A percentile compares a stretch with the other conserved stretches of the same genome.
Evolutionary conservation across 2,329 filamentous ascomycete species (phyloP).

Genomic region (Plenodomus tracheiphilus): DNA sequence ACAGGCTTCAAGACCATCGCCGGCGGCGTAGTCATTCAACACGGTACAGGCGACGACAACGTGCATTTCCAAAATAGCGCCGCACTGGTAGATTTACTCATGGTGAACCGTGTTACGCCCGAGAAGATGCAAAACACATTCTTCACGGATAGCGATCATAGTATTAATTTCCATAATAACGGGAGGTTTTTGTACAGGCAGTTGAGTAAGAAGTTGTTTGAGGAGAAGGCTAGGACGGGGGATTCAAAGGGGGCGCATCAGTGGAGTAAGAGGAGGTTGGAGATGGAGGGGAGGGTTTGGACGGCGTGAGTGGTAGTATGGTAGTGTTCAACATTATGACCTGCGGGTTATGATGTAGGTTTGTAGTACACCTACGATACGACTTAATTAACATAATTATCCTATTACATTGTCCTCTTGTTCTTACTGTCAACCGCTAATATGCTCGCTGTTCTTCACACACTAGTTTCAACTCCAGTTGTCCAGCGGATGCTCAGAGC

Average conservation of each 20-base stretch:
- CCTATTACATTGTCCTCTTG: no score
- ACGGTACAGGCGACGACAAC: constrained; percentile 71
- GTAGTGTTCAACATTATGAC: no score
- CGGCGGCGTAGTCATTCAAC: constrained; percentile 65
- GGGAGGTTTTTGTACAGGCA: constrained; percentile 64
- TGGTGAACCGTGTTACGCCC: constrained; percentile 61
- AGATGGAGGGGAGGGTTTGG: constrained; percentile 16
- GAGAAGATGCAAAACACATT: constrained; percentile 65
- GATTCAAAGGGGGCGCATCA: constrained; percentile 48
- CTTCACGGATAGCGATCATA: constrained; percentile 68
- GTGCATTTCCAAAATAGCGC: constrained; percentile 72
- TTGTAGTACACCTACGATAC: no score
- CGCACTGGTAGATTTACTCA: constrained; percentile 63
- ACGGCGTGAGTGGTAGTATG: background rate
- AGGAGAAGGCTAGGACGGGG: constrained; percentile 60
- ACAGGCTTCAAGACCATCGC: constrained; percentile 65
- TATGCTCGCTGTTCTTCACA: no score
- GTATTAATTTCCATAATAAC: constrained; percentile 62
- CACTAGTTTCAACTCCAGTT: no score
- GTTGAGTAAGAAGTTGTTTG: constrained; percentile 62
- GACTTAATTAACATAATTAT: no score
- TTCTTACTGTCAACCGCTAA: no score
- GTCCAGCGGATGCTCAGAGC: no score
- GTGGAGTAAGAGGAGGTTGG: constrained; percentile 48
- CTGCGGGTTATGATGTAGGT: no score